Conservation (phyloP, 1,284 basidiomycete species). For the Irpex sp. region DNA sequence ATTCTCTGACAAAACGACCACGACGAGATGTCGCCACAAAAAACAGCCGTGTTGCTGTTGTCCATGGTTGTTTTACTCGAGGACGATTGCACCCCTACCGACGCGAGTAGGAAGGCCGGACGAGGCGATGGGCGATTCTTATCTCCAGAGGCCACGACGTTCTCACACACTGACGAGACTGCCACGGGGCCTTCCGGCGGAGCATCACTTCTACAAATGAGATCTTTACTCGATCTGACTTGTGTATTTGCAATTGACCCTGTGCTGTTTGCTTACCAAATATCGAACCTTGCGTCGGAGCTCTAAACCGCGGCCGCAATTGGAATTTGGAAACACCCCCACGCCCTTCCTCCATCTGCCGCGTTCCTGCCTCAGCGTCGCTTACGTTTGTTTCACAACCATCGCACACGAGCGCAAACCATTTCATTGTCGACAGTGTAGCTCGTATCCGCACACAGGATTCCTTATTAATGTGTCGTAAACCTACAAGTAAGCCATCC, state of each 20-base stretch:
- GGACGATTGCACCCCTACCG: background rate
- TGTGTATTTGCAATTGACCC: slow-evolving; percentile 2
- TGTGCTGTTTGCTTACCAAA: background rate
- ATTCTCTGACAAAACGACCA: slow-evolving; percentile 2
- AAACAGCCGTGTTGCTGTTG: background rate
- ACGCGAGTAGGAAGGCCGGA: background rate
- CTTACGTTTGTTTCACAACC: background rate
- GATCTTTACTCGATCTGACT: background rate
- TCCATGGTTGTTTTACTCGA: background rate
- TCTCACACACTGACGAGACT: background rate
- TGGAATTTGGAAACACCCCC: background rate
- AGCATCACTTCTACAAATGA: background rate
- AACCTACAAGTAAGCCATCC: background rate
- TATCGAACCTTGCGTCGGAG: background rate
- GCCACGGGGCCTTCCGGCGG: background rate
- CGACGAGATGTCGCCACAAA: background rate
- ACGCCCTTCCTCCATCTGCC: background rate
- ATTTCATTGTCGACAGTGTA: background rate
- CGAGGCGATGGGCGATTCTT: background rate
- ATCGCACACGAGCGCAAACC: background rate
- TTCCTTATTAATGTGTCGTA: background rate
- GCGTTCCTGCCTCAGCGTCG: background rate
- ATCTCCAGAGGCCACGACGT: background rate
- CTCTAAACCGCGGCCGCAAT: background rate
- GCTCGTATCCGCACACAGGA: no score